A percentile compares a stretch with the other conserved stretches of the same genome.
Evolutionary conservation across 2,329 filamentous ascomycete genomes (phyloP).

Genomic region (Onygena corvina): DNA sequence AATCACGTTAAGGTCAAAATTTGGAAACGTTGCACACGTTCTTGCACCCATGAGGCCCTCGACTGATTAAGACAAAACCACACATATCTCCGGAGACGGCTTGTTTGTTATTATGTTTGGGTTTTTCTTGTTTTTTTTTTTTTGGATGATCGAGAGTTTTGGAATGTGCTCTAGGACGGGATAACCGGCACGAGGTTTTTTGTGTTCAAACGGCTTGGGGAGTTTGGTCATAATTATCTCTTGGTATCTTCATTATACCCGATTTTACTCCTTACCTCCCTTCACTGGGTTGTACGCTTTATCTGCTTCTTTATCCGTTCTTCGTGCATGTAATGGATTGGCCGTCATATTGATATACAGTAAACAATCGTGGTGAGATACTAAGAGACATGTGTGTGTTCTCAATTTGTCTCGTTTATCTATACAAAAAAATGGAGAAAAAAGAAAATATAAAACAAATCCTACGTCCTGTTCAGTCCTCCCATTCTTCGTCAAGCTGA

Average conservation of each 20-base stretch:
- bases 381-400: background rate
- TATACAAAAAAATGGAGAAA: background rate
- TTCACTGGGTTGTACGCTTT: background rate
- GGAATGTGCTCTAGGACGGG: background rate
- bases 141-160: background rate
- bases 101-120: background rate
- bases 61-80: background rate
- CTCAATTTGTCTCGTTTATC: background rate
- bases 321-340: no score
- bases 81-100: background rate
- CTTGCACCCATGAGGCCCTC: background rate
- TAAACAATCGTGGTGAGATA: background rate
- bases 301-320: no score
- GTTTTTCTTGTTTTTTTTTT: background rate
- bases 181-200: background rate
- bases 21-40: background rate
- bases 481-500: conserved; percentile 94
- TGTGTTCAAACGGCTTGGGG: background rate
- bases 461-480: conserved; percentile 43
- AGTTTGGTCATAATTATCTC: background rate
- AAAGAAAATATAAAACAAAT: conserved; percentile 1
- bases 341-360: no score
- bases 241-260: background rate
- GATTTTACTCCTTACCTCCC: background rate
- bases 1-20: background rate